A percentile compares a stretch with the other conserved stretches of the same genome.
Evolutionary conservation across 768 basidiomycete genomes (phyloP).

Genomic region (Leccinum disarticulatum): DNA sequence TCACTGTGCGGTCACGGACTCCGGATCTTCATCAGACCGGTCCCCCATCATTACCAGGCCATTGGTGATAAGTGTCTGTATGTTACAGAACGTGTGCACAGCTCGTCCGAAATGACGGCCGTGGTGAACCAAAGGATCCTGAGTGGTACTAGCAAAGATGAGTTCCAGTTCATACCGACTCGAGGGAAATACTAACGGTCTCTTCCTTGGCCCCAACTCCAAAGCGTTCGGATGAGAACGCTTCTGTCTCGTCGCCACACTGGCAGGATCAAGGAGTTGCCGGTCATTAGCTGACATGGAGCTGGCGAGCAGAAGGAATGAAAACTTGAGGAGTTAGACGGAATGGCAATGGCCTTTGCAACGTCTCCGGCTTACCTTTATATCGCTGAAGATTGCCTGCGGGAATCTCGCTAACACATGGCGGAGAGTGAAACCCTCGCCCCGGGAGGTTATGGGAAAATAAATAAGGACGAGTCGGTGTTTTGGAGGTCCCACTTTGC

Average conservation of each 20-base stretch:
- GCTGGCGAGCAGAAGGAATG: too few species aligned
- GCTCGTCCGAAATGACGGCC: background rate
- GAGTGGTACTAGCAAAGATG: background rate
- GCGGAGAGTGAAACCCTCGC: too few species aligned
- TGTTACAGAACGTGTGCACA: background rate
- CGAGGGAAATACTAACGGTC: background rate
- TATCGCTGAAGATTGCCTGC: too few species aligned
- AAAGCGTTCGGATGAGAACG: background rate
- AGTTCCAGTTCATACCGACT: background rate
- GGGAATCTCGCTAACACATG: too few species aligned
- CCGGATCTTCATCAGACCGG: background rate
- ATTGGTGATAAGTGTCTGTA: background rate
- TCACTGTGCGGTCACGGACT: background rate
- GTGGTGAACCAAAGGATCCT: background rate
- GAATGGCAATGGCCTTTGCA: too few species aligned
- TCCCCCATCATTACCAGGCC: background rate
- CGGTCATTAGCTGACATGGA: background rate
- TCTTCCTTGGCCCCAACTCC: background rate
- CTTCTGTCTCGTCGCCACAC: background rate
- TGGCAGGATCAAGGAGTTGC: background rate
- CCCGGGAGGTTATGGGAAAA: too few species aligned
- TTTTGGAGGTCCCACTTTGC: too few species aligned
- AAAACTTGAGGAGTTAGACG: too few species aligned
- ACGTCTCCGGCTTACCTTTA: too few species aligned
- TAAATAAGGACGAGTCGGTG: too few species aligned